Evolutionary conservation across 2,329 filamentous ascomycete genomes (phyloP), one percentile per base, ranked within the genome.

Genomic region (Phoma sp.): DNA sequence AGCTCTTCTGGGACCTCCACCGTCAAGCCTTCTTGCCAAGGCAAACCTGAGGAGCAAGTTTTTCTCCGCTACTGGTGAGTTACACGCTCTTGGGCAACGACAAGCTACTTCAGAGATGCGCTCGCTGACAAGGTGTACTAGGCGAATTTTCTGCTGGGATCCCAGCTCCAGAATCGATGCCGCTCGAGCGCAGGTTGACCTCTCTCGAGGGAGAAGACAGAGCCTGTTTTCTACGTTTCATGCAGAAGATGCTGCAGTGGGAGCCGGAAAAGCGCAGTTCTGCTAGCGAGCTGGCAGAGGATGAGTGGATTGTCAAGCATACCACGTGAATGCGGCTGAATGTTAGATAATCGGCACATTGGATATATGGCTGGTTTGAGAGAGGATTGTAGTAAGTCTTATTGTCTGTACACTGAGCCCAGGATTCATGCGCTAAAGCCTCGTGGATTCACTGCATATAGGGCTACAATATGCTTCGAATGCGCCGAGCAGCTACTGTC

Each of bases 201-300:
- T 58, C 60, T 40, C 61, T 71, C 30, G 45, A 51, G 7, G 71
- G 68, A 38, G 37, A 69, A 23, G 69, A 74, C 7, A 74, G 61
- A 46, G 9, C 2, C 74, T 77, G 9, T 4, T 74, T 77, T 55
- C 33, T 77, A 7, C 48, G 54, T 1, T 47, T 77, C 7, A 61
- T 77, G 45, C 63, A 65, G 7, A 77, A 72, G 46, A 77, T 76
- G 67, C 37, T 77, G 42, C 68, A 71, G 39, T 77, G 74, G 74
- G 59, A 72, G 39, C 63, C 63, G 25, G 62, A 66, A 52, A 59
- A 67, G 52, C 34, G 56, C 25, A 37, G 56, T 25, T 53, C 53
- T 32, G 61, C 64, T 17, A 36, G 57, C 28, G 59, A 64, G 21
- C 43, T 68, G n/a, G 56, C 60, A 42, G 48, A 61, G 6, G 62